These are phyloP conservation scores for Brettanomyces custersianus DNA, from an alignment of 805 yeast genomes.

Conservation along the genomic window DNA sequence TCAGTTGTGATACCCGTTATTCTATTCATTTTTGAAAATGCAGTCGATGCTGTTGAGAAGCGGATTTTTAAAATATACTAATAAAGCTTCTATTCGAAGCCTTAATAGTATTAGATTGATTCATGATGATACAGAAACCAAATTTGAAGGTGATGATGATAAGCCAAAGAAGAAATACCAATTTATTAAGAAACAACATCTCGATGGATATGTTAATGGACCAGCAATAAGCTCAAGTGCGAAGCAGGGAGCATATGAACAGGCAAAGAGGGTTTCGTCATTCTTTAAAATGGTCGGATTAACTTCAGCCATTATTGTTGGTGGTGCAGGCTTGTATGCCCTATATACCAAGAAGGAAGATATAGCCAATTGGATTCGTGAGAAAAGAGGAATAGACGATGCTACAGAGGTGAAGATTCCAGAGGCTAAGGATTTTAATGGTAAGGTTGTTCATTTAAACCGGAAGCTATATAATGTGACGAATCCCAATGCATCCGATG, in stretches of 20 bases:
- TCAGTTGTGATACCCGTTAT: too few species aligned
- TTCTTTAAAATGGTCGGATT: neutral
- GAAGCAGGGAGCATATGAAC: neutral
- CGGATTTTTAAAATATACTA: too few species aligned
- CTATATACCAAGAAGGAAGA: neutral
- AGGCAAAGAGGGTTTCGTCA: neutral
- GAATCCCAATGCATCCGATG: conserved; percentile 28
- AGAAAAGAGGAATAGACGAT: neutral
- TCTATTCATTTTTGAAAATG: too few species aligned
- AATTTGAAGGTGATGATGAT: too few species aligned
- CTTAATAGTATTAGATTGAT: too few species aligned
- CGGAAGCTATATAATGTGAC: conserved; percentile 18
- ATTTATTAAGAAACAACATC: conserved; percentile 1
- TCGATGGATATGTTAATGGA: neutral
- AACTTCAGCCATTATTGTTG: neutral
- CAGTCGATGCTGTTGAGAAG: too few species aligned
- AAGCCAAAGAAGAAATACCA: conserved; percentile 1
- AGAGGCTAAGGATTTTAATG: neutral
- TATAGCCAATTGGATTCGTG: neutral
- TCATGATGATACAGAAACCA: too few species aligned
- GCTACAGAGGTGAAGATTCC: neutral
- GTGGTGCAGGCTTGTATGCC: neutral
- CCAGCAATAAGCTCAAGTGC: neutral
- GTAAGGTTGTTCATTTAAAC: conserved; percentile 5
- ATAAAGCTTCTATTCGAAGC: too few species aligned